Conservation (phyloP, 2,329 filamentous ascomycete genomes). For the Aspergillus viridinutans region DNA sequence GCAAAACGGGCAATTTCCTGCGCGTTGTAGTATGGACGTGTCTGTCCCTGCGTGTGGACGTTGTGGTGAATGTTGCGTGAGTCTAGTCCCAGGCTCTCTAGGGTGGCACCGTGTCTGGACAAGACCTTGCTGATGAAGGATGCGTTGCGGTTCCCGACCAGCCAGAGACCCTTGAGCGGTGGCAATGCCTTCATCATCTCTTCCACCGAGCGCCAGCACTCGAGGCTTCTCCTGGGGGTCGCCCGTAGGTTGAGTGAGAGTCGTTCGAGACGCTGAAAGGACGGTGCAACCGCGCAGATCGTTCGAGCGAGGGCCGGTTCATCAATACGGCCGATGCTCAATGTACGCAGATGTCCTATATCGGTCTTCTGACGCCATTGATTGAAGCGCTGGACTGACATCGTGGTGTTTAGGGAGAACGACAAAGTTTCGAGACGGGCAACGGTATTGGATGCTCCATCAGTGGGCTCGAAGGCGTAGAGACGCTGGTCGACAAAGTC, state of each 20-base stretch:
- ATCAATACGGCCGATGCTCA: neutral
- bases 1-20: neutral
- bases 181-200: neutral
- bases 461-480: neutral
- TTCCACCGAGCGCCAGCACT: neutral
- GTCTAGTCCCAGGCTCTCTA: neutral
- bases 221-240: neutral
- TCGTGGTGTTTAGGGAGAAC: neutral
- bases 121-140: neutral
- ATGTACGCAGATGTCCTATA: neutral
- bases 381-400: neutral
- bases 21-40: neutral
- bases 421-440: neutral
- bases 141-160: neutral
- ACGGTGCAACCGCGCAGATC: neutral
- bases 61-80: neutral
- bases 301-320: neutral
- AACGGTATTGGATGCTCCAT: neutral
- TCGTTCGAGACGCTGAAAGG: neutral
- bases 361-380: neutral
- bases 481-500: neutral
- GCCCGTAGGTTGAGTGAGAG: neutral
- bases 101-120: neutral
- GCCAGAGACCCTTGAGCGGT: neutral
- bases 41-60: neutral